Evolutionary conservation across 2,329 filamentous ascomycete species (phyloP), one percentile per base, ranked within the genome.

Genomic region (Fusarium sp.): DNA sequence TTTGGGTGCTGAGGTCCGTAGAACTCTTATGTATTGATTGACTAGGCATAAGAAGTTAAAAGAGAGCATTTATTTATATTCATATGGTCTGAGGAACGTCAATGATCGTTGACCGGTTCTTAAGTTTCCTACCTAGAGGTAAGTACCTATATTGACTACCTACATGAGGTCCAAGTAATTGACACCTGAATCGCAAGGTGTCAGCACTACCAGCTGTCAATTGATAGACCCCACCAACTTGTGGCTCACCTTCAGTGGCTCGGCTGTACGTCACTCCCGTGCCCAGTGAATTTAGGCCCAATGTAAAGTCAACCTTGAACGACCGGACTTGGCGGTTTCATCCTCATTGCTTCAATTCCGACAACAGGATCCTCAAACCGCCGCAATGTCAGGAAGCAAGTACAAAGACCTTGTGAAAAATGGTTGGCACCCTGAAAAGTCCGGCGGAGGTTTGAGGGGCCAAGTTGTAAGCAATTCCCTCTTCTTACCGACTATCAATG

Each of bases 351-450:
- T 60, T 23, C 32, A 49, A 30, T 45, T 50, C n/a, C 23, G 13
- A 22, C 10, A 58, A 40, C 2, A 8, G 35, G 30, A 25, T 40
- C 46, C 35, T 22, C 17, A 20, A 15, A 14, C 46, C 23, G 27
- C 48, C 39, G 52, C 23, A 62, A 84, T 84, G 82, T 78, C 82
- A 17, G 56, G 45, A 6, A 56, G 41, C 44, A 80, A 81, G 50
- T 80, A 82, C 75, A 84, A 83, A 65, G 80, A 81, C 43, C 73
- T 83, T 17, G 76, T 84, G 64, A 86, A 86, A 73, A 79, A 80
- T n/a, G 81, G 83, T 8, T 87, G 83, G 84, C 82, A 84, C 61
- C 81, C 84, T 4, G 84, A 85, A 54, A 85, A 84, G 68, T 39
- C 66, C 22, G 79, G 78, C 27, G 72, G 37, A 35, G 30, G 37